Conservation (phyloP, 2,329 filamentous ascomycete species). For the Aspergillus sp. region DNA sequence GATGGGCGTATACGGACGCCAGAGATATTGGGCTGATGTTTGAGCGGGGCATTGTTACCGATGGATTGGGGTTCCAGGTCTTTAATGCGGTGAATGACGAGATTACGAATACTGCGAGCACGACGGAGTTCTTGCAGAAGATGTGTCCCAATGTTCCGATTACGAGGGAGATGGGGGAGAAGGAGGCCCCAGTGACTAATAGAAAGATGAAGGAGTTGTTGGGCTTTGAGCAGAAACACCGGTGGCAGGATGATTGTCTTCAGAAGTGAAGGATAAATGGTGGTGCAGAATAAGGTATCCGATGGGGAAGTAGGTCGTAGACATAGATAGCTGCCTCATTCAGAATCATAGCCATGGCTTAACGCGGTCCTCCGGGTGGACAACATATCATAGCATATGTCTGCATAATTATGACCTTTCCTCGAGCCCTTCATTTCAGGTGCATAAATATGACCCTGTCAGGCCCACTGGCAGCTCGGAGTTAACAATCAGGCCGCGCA, state of each 20-base stretch:
- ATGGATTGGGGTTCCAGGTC: constrained; percentile 61
- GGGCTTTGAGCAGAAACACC: constrained; percentile 61
- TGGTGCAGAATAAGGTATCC: too few relatives aligned
- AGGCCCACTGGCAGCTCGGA: too few relatives aligned
- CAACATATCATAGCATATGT: too few relatives aligned
- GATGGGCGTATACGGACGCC: constrained; percentile 66
- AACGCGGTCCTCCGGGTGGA: too few relatives aligned
- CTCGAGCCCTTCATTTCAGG: too few relatives aligned
- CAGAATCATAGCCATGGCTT: too few relatives aligned
- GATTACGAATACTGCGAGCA: constrained; percentile 55
- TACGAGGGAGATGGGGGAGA: constrained; percentile 58
- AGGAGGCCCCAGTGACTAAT: constrained; percentile 63
- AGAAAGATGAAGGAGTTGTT: constrained; percentile 61
- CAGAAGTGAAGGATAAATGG: too few relatives aligned
- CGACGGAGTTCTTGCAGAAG: constrained; percentile 57
- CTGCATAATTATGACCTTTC: too few relatives aligned
- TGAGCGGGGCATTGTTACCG: constrained; percentile 55
- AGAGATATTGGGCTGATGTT: constrained; percentile 63
- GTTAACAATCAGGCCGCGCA: too few relatives aligned
- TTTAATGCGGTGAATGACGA: constrained; percentile 67
- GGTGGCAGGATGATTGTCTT: constrained; percentile 18
- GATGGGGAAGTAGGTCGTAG: too few relatives aligned
- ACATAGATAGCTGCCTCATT: too few relatives aligned
- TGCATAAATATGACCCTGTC: too few relatives aligned
- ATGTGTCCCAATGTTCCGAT: constrained; percentile 54